These are phyloP conservation scores for Nematocida homosporus DNA, from an alignment of 371 early-diverging fungal species.

Conservation along the genomic window DNA sequence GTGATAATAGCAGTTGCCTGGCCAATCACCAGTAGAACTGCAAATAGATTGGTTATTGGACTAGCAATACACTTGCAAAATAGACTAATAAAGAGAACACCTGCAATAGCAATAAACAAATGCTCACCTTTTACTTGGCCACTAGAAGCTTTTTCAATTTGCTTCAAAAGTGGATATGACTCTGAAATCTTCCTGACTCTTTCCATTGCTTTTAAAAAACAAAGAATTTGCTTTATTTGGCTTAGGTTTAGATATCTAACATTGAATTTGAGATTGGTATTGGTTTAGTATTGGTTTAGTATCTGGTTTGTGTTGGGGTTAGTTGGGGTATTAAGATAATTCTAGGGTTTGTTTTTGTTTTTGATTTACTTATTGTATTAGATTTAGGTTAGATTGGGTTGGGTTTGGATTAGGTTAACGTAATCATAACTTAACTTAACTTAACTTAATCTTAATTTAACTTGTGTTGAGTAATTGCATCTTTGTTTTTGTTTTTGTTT, in stretches of 20 bases:
- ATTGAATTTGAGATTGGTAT: no score
- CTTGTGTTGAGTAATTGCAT: no score
- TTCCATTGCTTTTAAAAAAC: constrained; percentile 62
- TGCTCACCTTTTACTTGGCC: constrained; percentile 58
- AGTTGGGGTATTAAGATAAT: no score
- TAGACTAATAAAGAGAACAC: constrained; percentile 27
- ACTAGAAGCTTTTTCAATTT: constrained; percentile 50
- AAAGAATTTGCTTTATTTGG: constrained; percentile 38
- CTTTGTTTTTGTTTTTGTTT: no score
- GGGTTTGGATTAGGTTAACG: no score
- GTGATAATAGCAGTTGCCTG: constrained; percentile 22
- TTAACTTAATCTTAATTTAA: no score
- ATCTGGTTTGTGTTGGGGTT: no score
- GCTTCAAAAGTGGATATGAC: constrained; percentile 55
- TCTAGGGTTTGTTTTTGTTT: no score
- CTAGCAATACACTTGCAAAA: constrained; percentile 35
- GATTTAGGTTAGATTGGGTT: no score
- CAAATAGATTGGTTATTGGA: constrained; percentile 31
- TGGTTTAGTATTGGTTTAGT: no score
- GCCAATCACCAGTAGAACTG: constrained; percentile 5
- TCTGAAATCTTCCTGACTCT: constrained; percentile 59
- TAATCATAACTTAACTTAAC: no score
- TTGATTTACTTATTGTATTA: no score
- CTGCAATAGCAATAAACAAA: constrained; percentile 45
- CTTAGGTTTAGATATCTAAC: neutral